Evolutionary conservation across 495 filamentous ascomycete genomes (phyloP).

Genomic region (Trichoderma parareesei): DNA sequence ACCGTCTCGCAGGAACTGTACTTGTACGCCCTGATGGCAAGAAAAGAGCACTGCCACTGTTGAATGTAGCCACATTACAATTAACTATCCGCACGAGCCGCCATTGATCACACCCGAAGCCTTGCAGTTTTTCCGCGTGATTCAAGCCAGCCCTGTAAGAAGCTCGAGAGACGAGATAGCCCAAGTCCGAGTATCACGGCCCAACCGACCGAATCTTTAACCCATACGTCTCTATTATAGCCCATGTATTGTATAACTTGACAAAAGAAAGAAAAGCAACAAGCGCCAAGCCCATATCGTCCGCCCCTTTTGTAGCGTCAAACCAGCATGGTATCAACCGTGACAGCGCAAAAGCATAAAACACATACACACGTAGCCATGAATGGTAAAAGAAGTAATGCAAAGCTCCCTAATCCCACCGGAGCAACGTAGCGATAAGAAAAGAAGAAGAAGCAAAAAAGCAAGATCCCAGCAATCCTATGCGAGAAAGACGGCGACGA

Average conservation of each 20-base stretch:
- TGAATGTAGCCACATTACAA: neutral
- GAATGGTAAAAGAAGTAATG: neutral
- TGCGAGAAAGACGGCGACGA: conserved; percentile 42
- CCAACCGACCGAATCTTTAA: neutral
- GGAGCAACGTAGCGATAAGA: neutral
- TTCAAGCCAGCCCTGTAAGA: too few species aligned
- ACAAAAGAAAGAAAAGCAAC: neutral
- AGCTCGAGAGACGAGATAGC: neutral
- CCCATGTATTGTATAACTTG: neutral
- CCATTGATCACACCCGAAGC: neutral
- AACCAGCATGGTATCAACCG: neutral
- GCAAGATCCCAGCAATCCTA: conserved; percentile 14
- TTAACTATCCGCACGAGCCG: neutral
- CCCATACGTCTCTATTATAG: neutral
- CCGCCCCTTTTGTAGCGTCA: neutral
- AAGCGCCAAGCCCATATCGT: neutral
- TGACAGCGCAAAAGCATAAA: neutral
- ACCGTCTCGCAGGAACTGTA: neutral
- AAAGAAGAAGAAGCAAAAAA: neutral
- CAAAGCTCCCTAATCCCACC: neutral
- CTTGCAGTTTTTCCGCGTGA: neutral
- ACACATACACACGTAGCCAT: neutral
- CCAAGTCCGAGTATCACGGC: neutral
- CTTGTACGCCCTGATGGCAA: too few species aligned
- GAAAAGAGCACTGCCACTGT: neutral